Percentiles rank a stretch among this genome's conserved stretches.
phyloP scores from a whole-genome alignment of 306 rosid species.

The Fragaria nilgerrensis region DNA sequence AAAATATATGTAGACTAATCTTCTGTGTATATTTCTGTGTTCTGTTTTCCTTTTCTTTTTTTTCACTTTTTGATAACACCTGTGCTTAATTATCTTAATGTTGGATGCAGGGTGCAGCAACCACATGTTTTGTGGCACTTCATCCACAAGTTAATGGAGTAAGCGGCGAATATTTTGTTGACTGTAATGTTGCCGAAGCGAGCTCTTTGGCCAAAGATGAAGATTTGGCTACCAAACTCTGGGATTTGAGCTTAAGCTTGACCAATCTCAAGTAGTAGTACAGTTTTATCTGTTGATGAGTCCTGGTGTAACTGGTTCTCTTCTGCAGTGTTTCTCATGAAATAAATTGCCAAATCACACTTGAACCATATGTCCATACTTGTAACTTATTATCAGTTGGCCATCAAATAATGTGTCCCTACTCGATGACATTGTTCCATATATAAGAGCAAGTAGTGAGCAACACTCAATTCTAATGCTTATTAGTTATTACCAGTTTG shows the following conservation, averaged over 20 bases:
- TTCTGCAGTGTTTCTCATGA: background rate
- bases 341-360: background rate
- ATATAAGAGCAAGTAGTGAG: background rate
- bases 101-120: constrained; percentile 55
- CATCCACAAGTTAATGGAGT: constrained; percentile 38
- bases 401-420: background rate
- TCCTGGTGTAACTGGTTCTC: background rate
- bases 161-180: constrained; percentile 1
- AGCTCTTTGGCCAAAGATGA: constrained; percentile 17
- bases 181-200: constrained; percentile 35
- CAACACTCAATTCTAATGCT: background rate
- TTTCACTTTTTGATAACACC: background rate
- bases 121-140: constrained; percentile 59
- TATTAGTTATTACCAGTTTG: background rate
- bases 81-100: too few species aligned
- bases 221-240: constrained; percentile 27
- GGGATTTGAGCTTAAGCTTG: constrained; percentile 28
- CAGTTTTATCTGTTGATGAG: background rate
- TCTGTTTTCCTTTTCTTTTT: too few species aligned
- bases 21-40: too few species aligned
- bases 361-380: background rate
- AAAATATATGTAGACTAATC: too few species aligned
- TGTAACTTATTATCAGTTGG: background rate
- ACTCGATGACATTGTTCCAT: background rate
- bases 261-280: constrained; percentile 7